Evolutionary conservation across 73 alveolate genomes (phyloP).

Genomic region (Tetrahymena elliotti): DNA sequence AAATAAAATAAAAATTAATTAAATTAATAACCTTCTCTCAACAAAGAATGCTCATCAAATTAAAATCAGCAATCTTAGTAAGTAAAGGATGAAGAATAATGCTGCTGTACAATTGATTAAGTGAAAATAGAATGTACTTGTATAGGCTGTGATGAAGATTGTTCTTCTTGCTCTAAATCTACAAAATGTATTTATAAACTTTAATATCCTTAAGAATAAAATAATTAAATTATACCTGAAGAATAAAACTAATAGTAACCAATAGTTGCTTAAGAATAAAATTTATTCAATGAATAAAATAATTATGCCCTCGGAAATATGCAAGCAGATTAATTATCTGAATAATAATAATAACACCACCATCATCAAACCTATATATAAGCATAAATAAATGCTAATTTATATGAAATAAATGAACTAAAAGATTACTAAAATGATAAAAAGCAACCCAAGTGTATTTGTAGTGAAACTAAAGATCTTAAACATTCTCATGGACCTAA

Average conservation of each 20-base stretch:
- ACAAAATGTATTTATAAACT: neutral
- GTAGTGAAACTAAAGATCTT: neutral
- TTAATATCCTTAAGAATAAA: neutral
- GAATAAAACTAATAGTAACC: neutral
- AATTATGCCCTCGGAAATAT: neutral
- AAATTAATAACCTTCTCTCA: neutral
- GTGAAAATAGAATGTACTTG: neutral
- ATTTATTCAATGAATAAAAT: neutral
- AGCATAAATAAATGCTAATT: neutral
- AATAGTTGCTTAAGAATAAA: neutral
- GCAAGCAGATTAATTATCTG: neutral
- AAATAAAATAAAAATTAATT: neutral
- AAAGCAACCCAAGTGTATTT: neutral
- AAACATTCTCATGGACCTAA: neutral
- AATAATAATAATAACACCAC: neutral
- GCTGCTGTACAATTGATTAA: neutral
- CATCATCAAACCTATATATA: neutral
- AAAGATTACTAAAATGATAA: neutral
- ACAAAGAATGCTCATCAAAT: neutral
- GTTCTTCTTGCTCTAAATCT: neutral
- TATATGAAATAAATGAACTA: neutral
- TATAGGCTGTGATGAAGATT: neutral
- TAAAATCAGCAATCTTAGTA: neutral
- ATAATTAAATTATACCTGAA: neutral
- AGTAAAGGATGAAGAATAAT: neutral